Evolutionary conservation across 1,139 yeast genomes (phyloP).

Genomic region (Pichia sp.): DNA sequence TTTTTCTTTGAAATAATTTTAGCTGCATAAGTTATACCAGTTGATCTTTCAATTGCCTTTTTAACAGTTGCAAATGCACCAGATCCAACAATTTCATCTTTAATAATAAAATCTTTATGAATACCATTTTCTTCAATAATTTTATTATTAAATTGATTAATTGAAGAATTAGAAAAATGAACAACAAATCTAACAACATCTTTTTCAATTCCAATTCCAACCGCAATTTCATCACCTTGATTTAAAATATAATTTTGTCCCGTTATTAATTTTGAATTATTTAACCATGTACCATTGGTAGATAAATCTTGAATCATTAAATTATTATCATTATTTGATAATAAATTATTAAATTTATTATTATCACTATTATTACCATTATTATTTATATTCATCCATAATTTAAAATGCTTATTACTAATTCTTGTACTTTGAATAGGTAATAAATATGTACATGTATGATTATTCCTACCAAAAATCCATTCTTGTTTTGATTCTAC

Average conservation of each 20-base stretch:
- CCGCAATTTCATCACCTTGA: constrained; percentile 89
- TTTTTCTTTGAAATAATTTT: constrained; percentile 82
- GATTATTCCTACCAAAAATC: constrained; percentile 68
- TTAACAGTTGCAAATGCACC: constrained; percentile 97
- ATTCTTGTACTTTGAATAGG: constrained; percentile 60
- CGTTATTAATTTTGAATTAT: constrained; percentile 65
- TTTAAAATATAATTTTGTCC: constrained; percentile 77
- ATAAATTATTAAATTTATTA: too few species aligned
- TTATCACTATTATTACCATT: constrained; percentile 12
- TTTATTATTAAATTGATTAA: constrained; percentile 15
- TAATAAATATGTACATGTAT: constrained; percentile 55
- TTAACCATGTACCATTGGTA: constrained; percentile 88
- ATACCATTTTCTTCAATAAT: constrained; percentile 37
- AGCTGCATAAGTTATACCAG: constrained; percentile 85
- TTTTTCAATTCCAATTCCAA: constrained; percentile 77
- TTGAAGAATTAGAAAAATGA: constrained; percentile 38
- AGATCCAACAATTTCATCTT: constrained; percentile 83
- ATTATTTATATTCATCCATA: constrained; percentile 43
- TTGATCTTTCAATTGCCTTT: constrained; percentile 76
- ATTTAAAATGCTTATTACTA: constrained; percentile 70
- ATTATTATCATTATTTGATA: constrained; percentile 13
- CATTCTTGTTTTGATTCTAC: constrained; percentile 43
- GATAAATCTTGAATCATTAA: constrained; percentile 65
- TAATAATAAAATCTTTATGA: constrained; percentile 66
- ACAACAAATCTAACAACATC: constrained; percentile 76